phyloP scores from a whole-genome alignment of 768 basidiomycete species.

The Russula foetens region DNA sequence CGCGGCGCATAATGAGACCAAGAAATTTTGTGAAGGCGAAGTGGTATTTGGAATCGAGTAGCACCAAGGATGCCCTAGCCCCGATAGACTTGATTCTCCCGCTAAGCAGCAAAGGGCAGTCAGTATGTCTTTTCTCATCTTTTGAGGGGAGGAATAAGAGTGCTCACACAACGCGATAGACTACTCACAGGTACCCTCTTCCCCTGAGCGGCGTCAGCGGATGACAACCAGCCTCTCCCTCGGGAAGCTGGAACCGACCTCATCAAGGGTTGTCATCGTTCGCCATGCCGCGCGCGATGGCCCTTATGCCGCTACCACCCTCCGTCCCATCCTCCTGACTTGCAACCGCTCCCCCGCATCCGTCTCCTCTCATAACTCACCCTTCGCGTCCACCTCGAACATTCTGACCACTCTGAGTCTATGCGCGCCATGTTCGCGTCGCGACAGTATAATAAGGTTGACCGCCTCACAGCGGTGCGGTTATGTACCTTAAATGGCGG shows the following conservation, averaged over 20 bases:
- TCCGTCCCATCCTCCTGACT: background rate
- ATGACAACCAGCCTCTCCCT: background rate
- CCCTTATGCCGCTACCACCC: background rate
- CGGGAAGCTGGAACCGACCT: too few species aligned
- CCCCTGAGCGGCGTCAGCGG: too few species aligned
- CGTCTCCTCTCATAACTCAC: background rate
- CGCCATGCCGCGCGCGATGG: background rate
- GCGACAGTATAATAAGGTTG: background rate
- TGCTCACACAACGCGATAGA: background rate
- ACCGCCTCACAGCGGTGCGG: background rate
- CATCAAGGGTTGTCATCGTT: background rate
- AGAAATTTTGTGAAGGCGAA: conserved; percentile 16
- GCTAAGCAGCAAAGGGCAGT: conserved; percentile 1
- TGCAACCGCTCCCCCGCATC: too few species aligned
- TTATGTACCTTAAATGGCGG: too few species aligned
- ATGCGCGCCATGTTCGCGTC: background rate
- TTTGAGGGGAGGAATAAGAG: too few species aligned
- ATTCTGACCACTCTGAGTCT: background rate
- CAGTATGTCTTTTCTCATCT: background rate
- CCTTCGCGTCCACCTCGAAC: background rate
- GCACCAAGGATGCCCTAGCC: background rate
- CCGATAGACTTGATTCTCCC: conserved; percentile 4
- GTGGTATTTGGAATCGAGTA: background rate
- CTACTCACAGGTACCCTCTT: too few species aligned
- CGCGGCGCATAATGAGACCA: conserved; percentile 9